These are phyloP conservation scores for Albizia julibrissin DNA, from an alignment of 306 rosid species.

Conservation along the genomic window DNA sequence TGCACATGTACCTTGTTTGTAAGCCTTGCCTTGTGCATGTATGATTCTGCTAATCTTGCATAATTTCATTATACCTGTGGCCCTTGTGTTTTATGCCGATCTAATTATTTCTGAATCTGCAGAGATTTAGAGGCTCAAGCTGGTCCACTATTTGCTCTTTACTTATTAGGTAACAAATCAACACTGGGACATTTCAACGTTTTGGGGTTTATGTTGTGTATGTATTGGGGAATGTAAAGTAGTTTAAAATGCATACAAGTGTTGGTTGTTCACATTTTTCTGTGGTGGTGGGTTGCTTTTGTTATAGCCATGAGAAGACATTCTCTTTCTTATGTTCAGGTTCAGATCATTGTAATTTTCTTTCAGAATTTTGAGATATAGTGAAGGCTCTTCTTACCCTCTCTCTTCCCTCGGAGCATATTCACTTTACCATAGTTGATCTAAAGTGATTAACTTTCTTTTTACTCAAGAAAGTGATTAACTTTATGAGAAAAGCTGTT, in stretches of 20 bases:
- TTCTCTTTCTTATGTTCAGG: constrained; percentile 29
- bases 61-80: background rate
- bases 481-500: background rate
- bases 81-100: constrained; percentile 16
- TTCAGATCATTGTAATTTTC: constrained; percentile 20
- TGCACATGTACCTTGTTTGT: constrained; percentile 50
- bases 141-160: constrained; percentile 51
- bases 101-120: constrained; percentile 48
- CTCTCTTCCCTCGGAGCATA: background rate
- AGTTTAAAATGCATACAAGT: constrained; percentile 28
- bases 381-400: constrained; percentile 15
- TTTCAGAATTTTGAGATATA: background rate
- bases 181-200: constrained; percentile 42
- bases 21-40: constrained; percentile 73
- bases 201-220: constrained; percentile 41
- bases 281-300: constrained; percentile 21
- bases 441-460: background rate
- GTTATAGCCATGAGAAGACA: constrained; percentile 38
- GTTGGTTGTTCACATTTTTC: constrained; percentile 41
- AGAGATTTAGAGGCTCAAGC: constrained; percentile 64
- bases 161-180: constrained; percentile 48
- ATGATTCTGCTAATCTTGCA: constrained; percentile 36
- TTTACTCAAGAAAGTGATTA: background rate
- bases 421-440: background rate
- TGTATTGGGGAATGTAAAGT: constrained; percentile 42